Percentiles rank a stretch among this genome's conserved stretches.
phyloP scores from a whole-genome alignment of 805 yeast species.

The Isabelozyma heimii region DNA sequence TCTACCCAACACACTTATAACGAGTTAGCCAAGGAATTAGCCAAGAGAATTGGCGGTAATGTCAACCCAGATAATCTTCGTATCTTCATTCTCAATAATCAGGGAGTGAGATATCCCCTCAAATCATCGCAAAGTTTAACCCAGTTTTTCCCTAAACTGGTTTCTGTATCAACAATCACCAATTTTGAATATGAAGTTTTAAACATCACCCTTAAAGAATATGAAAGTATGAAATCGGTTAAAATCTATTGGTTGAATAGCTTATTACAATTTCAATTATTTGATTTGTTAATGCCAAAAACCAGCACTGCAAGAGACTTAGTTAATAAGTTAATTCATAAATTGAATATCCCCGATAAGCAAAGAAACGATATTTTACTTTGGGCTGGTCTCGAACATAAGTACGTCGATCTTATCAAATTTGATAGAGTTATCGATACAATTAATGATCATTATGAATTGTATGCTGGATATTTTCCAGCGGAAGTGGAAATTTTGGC shows the following conservation, averaged over 20 bases:
- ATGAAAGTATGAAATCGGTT: conserved; percentile 70
- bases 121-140: conserved; percentile 32
- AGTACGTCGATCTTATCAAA: conserved; percentile 34
- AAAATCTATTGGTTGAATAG: conserved; percentile 71
- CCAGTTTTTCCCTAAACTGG: conserved; percentile 39
- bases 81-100: conserved; percentile 57
- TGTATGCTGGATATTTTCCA: conserved; percentile 43
- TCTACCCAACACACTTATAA: conserved; percentile 57
- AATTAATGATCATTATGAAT: conserved; percentile 31
- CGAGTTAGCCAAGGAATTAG: conserved; percentile 62
- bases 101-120: conserved; percentile 55
- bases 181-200: conserved; percentile 72
- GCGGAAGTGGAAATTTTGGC: conserved; percentile 39
- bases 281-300: conserved; percentile 68
- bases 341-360: conserved; percentile 49
- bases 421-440: conserved; percentile 35
- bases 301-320: conserved; percentile 53
- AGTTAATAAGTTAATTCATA: conserved; percentile 53
- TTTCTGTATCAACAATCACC: conserved; percentile 43
- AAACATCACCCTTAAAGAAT: conserved; percentile 68
- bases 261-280: conserved; percentile 63
- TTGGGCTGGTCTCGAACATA: conserved; percentile 52
- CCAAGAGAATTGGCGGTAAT: conserved; percentile 39
- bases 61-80: conserved; percentile 63
- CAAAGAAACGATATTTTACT: conserved; percentile 47